Base-by-base conservation (phyloP, 306 rosid genomes). In the Castanea mollissima region DNA sequence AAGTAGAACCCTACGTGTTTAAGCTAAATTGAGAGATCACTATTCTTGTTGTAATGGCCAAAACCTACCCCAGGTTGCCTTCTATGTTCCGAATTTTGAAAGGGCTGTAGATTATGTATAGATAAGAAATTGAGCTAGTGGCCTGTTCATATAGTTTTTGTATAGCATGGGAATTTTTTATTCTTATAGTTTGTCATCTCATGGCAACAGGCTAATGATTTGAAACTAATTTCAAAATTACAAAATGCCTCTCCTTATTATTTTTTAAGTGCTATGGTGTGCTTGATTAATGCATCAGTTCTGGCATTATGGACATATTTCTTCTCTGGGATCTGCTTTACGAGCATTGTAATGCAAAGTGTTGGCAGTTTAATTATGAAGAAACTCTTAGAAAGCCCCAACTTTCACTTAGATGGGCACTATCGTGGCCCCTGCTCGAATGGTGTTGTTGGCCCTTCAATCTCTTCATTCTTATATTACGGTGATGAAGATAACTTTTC, bases 41-140 rank as follows among this genome's bases (percentile, higher is more conserved):
- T 18, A 20, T 65, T 56, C 14, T 57, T 41, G 63, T 52, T 12
- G 21, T 34, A 68, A 21, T 29, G 31, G 25, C 80, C 41, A 21
- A 20, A 75, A 60, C 65, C 44, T 25, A 67, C 56, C 69, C 54
- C 46, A 8, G 69, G 65, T 46, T 74, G 80, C 55, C 63, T 14
- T 44, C 49, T 58, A 55, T 21, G 16, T 6, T 63, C 46, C 3
- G 34, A 55, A 55, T 77, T 23, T 73, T 29, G 58, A 55, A 55
- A 55, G 34, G 32, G 80, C 49, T 76, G 80, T 70, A 81, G 74
- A 62, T 74, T 35, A 2, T 80, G 81, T 80, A 80, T 78, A 80
- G 73, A 65, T 75, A 49, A 75, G 65, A 35, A 76, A 69, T 41
- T 25, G 5, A 27, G 75, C 60, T 59, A 44, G 76, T 75, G 79